Evolutionary conservation across 2,329 filamentous ascomycete genomes (phyloP), one percentile per base, ranked within the genome.

Genomic region (Aspergillus sp.): DNA sequence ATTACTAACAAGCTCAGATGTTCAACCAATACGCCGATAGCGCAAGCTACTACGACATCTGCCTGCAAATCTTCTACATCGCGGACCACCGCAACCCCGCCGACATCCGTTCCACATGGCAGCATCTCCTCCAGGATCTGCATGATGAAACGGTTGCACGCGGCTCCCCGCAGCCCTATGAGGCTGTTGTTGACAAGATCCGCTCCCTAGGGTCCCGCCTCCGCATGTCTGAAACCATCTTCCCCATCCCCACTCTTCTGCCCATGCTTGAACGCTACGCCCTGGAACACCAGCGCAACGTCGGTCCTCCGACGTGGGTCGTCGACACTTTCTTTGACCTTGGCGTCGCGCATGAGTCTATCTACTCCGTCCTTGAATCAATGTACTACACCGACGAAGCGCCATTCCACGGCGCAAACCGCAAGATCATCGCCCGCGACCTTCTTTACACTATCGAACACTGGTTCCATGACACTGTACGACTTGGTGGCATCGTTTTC

Each of bases 11-110:
- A 53, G 24, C 9, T 34, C 49, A 96, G 87, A 85, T 99, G n/a
- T 99, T 91, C 78, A 96, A 98, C 71, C 80, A 86, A 62, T 99
- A 92, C 68, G 91, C 93, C 55, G 93, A 97, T 69, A 88, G 91
- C 68, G 95, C 91, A 2, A 89, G 87, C 49, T 99, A 99, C 80
- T 93, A 92, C 76, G 95, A 98, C 71, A 84, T 99, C 50, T 96
- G 91, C 71, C 84, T 99, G 8, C 82, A 93, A 58, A 96, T 99
- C 68, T 98, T 93, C 79, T 89, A 96, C 73, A 85, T 89, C 1
- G 93, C 93, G 45, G 92, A 98, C 74, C 91, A 96, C 78, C 89
- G 93, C 66, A 96, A 93, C 68, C 83, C 91, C 2, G 87, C 90
- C 42, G 90, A 95, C 61, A 95, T 99, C 66, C 83, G 84, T 54